Evolutionary conservation across 2,329 filamentous ascomycete species (phyloP).

Genomic region (Nothophoma quercina): DNA sequence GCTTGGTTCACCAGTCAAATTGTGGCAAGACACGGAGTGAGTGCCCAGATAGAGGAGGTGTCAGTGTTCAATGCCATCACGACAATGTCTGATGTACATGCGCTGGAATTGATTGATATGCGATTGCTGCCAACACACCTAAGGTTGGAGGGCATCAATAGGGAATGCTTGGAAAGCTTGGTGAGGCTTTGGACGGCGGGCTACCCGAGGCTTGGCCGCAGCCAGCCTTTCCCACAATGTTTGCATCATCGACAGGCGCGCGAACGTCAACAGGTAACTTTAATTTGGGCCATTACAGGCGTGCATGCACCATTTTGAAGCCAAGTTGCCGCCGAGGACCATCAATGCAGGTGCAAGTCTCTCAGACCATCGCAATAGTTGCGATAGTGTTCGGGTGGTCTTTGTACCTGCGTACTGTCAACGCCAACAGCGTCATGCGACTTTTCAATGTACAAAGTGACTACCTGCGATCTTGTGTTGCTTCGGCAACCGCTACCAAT

Average conservation of each 20-base stretch:
- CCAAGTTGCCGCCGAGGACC: no score
- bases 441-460: conserved; percentile 7
- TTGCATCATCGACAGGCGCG: conserved; percentile 15
- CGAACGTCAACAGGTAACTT: neutral
- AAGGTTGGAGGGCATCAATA: neutral
- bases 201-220: neutral
- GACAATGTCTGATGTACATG: neutral
- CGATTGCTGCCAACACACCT: neutral
- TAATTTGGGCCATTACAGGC: no score
- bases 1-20: conserved; percentile 1
- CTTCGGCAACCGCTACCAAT: conserved; percentile 10
- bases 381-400: neutral
- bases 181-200: conserved; percentile 16
- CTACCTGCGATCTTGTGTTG: conserved; percentile 13
- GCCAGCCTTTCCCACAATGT: conserved; percentile 9
- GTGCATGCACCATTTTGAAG: no score
- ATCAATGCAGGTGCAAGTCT: neutral
- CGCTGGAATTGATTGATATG: neutral
- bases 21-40: conserved; percentile 6
- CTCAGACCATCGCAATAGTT: neutral
- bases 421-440: neutral
- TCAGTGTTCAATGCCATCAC: conserved; percentile 4
- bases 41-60: conserved; percentile 9
- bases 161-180: conserved; percentile 25
- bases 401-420: conserved; percentile 10